Percentiles rank a stretch among this genome's conserved stretches.
phyloP scores from a whole-genome alignment of 2,329 filamentous ascomycete genomes.

The Xylogone sp. region DNA sequence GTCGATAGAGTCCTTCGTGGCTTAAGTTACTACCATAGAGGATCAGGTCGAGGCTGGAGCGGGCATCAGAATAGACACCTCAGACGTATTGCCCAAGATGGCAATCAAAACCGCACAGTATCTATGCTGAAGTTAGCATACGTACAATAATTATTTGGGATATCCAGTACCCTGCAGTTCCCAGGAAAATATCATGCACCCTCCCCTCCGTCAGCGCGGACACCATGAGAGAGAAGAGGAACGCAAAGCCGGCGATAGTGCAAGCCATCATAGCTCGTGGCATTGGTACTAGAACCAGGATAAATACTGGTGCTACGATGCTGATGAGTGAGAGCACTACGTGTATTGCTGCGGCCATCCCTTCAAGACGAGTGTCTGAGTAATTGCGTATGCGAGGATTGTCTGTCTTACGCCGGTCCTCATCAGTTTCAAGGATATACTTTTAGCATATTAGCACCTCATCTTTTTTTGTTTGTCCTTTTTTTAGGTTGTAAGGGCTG shows the following conservation, averaged over 20 bases:
- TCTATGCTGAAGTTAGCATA: neutral
- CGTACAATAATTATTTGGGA: neutral
- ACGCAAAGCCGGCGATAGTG: conserved; percentile 6
- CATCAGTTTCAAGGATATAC: conserved; percentile 7
- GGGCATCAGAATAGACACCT: neutral
- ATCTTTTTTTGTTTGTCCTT: neutral
- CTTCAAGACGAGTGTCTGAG: neutral
- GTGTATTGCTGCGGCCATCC: conserved; percentile 1
- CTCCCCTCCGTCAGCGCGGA: conserved; percentile 8
- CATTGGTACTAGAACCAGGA: conserved; percentile 15
- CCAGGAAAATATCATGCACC: conserved; percentile 11
- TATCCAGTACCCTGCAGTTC: conserved; percentile 8
- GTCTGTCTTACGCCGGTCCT: conserved; percentile 5
- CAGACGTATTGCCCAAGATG: conserved; percentile 1
- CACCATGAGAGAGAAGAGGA: conserved; percentile 6
- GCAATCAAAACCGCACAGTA: conserved; percentile 2
- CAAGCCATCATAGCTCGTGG: conserved; percentile 9
- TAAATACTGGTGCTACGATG: conserved; percentile 14
- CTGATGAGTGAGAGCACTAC: conserved; percentile 6
- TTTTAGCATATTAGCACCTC: conserved; percentile 1
- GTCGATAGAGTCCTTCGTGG: neutral
- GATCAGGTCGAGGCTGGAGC: neutral
- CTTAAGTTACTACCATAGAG: neutral
- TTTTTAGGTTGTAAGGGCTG: neutral
- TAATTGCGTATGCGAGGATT: conserved; percentile 5